Base-by-base conservation (phyloP, 2,329 filamentous ascomycete species). In the Fusarium denticulatum region DNA sequence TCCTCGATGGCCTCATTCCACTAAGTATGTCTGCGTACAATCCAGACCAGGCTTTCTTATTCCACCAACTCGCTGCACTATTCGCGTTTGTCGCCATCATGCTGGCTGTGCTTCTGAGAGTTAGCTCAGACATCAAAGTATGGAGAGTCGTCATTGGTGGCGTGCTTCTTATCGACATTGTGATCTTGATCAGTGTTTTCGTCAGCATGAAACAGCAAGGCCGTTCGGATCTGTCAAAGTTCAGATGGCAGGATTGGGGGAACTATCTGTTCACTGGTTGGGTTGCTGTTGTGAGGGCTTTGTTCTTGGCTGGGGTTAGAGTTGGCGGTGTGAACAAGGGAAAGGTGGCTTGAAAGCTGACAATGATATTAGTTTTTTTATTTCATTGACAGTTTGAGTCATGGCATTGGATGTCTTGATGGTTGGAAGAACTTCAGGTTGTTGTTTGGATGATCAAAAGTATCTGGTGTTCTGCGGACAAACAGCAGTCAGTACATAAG, bases 1-100 rank as follows among this genome's bases (percentile, higher is more conserved):
- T 78, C 46, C 50, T 77, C 12, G 62, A 77, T 7, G 55, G 64
- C 40, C 50, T 77, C 39, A 71, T 76, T 2, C 74, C 76, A 6
- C 40, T 64, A 5, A 39, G 42, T 15, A 60, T 72, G 37, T 71
- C 72, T 2, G 16, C 60, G 3, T 69, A 68, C 34, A 71, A 77
- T 26, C 74, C 75, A 18, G 45, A 73, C 12, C 72, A 78, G 5
- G 64, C 50, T 6, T 78, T 78, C 34, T 64, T 77, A n/a, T 69
- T 74, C 14, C 73, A 78, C 42, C 74, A 77, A 20, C 66, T 76
- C 3, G 74, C 73, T 9, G 71, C 70, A 1, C 53, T 76, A 1
- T 78, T 65, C 43, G 58, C 59, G 1, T 77, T 77, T 8, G 42
- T 76, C 22, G 72, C 24, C 13, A 55, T 78, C 15, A 62, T 72